Evolutionary conservation across 2,329 filamentous ascomycete species (phyloP), one percentile per base, ranked within the genome.

Genomic region (Sclerotinia spermophila): DNA sequence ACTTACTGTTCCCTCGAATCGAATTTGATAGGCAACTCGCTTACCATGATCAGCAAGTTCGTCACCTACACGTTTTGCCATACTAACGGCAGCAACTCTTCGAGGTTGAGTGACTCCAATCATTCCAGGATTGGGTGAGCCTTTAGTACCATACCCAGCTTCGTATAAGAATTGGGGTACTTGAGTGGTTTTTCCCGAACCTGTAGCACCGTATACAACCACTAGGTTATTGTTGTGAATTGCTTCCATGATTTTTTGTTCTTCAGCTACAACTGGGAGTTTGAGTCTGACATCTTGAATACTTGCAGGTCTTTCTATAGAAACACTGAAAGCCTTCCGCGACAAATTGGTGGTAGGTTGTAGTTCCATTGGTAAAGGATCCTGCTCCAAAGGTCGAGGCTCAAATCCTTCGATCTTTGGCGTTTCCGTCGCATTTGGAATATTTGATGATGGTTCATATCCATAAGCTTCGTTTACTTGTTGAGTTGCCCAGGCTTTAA

Each of bases 231-330:
- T 92, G 79, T 95, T 95, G 81, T 97, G 91, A 64, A 99, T 93
- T 1, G 94, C 94, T 81, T 99, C 96, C 94, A 99, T 98, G 42
- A 99, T 94, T 77, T 91, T 94, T 79, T 99, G 96, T 80, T 99
- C 96, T 80, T 98, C 94, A 2, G 92, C 92, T 2, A 98, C 93
- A 1, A 99, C 92, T 0, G 96, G 96, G 24, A 99, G 85, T 70
- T 92, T 88, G 61, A 96, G 81, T 19, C 96, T 89, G 17, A 90
- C 88, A 62, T 90, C 87, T 79, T 97, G 93, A 33, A 98, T 91
- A 27, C 91, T 90, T 7, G 89, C 82, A 0, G 87, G 83, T 71
- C 96, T 88, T 53, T 87, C 82, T 3, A 97, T 89, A 1, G 87
- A 81, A 1, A 97, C 90, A 72, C 89, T 91, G 79, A 89, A 94